Conservation (phyloP, 306 rosid genomes). For the Gynostemma pentaphyllum region DNA sequence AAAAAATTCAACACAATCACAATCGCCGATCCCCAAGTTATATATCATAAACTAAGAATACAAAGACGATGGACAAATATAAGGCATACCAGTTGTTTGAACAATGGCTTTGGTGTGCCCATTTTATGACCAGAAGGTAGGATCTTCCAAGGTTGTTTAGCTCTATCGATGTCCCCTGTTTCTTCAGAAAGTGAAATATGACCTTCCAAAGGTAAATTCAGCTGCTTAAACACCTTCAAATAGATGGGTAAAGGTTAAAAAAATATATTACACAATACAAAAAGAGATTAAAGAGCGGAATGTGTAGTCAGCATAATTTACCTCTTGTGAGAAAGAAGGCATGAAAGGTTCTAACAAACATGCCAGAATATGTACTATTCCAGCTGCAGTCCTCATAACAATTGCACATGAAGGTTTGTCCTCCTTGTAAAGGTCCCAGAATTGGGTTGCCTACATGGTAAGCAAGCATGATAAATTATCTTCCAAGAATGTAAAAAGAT, state of each 20-base stretch:
- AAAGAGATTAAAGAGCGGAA: too few species aligned
- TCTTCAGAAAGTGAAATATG: conserved; percentile 61
- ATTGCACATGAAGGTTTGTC: conserved; percentile 55
- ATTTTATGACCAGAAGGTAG: conserved; percentile 71
- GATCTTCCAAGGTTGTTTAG: conserved; percentile 66
- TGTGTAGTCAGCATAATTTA: conserved; percentile 17
- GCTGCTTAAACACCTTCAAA: conserved; percentile 76
- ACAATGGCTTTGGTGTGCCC: conserved; percentile 77
- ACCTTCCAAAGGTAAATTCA: conserved; percentile 45
- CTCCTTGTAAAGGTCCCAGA: conserved; percentile 84
- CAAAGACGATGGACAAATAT: not conserved
- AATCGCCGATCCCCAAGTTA: not conserved
- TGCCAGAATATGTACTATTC: conserved; percentile 76
- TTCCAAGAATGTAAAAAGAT: not conserved
- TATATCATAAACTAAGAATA: not conserved
- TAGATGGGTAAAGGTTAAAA: conserved; percentile 1
- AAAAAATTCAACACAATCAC: not conserved
- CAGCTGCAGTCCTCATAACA: conserved; percentile 82
- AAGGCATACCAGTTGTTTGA: conserved; percentile 70
- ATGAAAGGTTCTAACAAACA: conserved; percentile 85
- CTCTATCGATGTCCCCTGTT: conserved; percentile 59
- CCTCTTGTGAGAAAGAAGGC: conserved; percentile 81
- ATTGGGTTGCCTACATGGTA: conserved; percentile 57
- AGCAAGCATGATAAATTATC: not conserved
- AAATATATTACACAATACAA: not conserved